Evolutionary conservation across 371 early-diverging fungal genomes (phyloP), one percentile per base, ranked within the genome.

Genomic region (Modicella reniformis): DNA sequence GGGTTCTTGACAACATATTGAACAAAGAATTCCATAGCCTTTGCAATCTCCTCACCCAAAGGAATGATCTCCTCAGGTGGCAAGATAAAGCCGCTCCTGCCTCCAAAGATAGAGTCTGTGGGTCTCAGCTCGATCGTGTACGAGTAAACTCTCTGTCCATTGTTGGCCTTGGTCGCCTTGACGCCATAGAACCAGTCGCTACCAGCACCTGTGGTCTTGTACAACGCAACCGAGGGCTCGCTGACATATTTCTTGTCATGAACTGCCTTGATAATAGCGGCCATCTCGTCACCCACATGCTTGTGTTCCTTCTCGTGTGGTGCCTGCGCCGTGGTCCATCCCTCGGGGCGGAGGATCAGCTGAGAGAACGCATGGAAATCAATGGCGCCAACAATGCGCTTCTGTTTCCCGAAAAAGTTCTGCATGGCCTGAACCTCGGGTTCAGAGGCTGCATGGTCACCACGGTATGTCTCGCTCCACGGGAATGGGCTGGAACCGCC

Each of bases 311-410:
- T 37, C 61, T 82, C 82, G 40, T 82, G 76, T 0, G 63, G 48
- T 2, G 77, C 52, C 12, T 63, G 65, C 21, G 37, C 40, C 2
- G 62, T 68, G 25, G 72, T 75, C 85, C 84, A 87, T 3, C 88
- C 89, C 50, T 72, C 57, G 12, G 86, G 84, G 4, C 84, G 80
- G 50, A 85, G 72, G 28, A 85, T 72, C 52, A 81, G 65, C 61
- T 83, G 86, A 13, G 80, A 76, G 75, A 83, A 90, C 34, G 83
- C 80, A 62, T 88, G 90, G 51, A 87, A 83, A 65, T 90, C 90
- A 61, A 90, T 83, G 30, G 84, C 88, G 4, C 85, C 88, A 23
- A 87, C 77, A 30, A 86, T 76, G 21, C 81, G 75, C 33, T 81
- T 82, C 61, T 84, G 80, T 41, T 70, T 56, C 17, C 74, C 54